These are phyloP conservation scores for Saccharomyces hybrid DNA, from an alignment of 1,139 yeast species.

Conservation along the genomic window DNA sequence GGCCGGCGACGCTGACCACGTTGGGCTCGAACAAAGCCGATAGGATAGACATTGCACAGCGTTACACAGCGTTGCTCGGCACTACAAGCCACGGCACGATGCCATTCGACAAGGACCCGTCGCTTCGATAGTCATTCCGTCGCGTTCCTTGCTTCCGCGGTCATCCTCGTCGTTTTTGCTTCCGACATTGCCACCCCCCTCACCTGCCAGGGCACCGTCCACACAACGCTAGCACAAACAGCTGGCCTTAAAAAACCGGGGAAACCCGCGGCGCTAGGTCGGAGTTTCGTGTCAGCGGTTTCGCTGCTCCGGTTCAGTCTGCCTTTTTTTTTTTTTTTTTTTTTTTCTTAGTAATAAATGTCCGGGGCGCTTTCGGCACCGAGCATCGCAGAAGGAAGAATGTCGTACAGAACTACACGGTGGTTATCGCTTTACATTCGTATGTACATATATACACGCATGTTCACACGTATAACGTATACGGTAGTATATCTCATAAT, in stretches of 20 bases:
- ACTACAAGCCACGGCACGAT: background rate
- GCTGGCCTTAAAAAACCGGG: background rate
- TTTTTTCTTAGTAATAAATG: background rate
- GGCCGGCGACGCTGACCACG: background rate
- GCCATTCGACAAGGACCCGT: background rate
- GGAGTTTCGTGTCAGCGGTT: background rate
- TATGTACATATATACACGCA: background rate
- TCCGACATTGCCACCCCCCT: background rate
- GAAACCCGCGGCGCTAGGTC: background rate
- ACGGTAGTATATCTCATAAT: constrained; percentile 30
- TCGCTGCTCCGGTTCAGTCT: background rate
- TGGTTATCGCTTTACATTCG: background rate
- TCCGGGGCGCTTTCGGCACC: background rate
- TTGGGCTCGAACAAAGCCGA: background rate
- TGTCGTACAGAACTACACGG: background rate
- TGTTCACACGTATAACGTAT: no score
- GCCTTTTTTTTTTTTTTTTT: no score
- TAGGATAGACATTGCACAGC: background rate
- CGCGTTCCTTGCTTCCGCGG: background rate
- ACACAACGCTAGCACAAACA: background rate
- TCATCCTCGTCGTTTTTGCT: background rate
- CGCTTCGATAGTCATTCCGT: background rate
- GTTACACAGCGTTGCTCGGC: background rate
- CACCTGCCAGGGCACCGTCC: background rate
- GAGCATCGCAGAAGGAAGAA: background rate